A percentile compares a stretch with the other conserved stretches of the same genome.
phyloP scores from a whole-genome alignment of 2,329 filamentous ascomycete species.

The Paraconiothyrium sp. region DNA sequence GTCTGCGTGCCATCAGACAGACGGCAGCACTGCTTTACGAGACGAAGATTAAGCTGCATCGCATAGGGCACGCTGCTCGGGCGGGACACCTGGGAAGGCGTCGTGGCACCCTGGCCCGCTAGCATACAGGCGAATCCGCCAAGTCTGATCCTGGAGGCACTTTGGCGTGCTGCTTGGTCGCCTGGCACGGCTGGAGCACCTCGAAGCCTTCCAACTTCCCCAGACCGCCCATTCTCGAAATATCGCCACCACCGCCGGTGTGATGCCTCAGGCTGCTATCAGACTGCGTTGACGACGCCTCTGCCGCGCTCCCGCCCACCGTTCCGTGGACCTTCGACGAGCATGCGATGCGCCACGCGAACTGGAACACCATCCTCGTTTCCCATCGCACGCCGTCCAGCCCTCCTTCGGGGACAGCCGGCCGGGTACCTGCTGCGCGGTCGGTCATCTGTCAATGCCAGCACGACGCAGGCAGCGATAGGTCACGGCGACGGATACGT shows the following conservation, averaged over 20 bases:
- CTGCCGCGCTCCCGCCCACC: conserved; percentile 17
- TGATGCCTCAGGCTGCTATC: conserved; percentile 14
- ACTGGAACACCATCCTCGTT: conserved; percentile 23
- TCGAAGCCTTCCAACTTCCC: conserved; percentile 1
- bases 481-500: conserved; percentile 18
- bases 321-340: conserved; percentile 3
- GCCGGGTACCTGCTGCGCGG: conserved; percentile 27
- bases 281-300: conserved; percentile 8
- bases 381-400: conserved; percentile 14
- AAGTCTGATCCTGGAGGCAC: conserved; percentile 5
- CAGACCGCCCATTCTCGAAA: background rate
- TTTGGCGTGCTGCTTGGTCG: background rate
- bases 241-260: conserved; percentile 1
- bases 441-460: conserved; percentile 32
- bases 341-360: conserved; percentile 35
- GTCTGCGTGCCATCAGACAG: background rate
- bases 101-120: too few relatives aligned
- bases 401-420: conserved; percentile 23
- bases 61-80: background rate
- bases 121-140: too few relatives aligned
- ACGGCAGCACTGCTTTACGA: background rate
- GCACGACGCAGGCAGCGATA: conserved; percentile 26
- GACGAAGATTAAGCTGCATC: background rate
- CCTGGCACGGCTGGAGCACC: conserved; percentile 2
- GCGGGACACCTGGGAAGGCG: too few relatives aligned